Conservation (phyloP, 129 eudicot genomes). For the Centella asiatica region DNA sequence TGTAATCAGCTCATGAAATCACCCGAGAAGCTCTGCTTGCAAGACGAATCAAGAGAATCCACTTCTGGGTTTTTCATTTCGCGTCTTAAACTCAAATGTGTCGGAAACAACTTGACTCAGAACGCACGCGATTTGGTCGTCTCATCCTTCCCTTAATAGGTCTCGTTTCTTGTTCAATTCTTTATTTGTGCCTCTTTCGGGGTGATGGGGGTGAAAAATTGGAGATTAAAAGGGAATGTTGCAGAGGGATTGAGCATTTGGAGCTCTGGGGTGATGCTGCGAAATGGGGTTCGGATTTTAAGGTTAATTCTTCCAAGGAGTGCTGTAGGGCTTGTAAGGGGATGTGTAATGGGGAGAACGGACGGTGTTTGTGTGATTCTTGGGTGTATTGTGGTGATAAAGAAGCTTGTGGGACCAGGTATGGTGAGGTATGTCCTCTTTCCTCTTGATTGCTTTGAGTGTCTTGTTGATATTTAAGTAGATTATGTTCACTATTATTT, state of each 20-base stretch:
- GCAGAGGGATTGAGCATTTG: conserved; percentile 42
- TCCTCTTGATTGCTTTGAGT: too few relatives aligned
- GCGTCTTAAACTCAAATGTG: conserved; percentile 30
- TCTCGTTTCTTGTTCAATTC: conserved; percentile 30
- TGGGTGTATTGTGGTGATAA: conserved; percentile 64
- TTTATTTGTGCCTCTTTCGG: conserved; percentile 23
- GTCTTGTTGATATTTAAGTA: not conserved
- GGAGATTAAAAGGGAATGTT: conserved; percentile 22
- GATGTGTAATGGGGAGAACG: conserved; percentile 48
- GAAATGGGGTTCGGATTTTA: conserved; percentile 52
- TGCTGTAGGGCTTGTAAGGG: conserved; percentile 55
- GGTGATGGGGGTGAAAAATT: not conserved
- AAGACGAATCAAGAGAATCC: not conserved
- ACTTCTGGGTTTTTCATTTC: conserved; percentile 23
- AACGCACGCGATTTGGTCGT: conserved; percentile 19
- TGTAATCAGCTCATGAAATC: not conserved
- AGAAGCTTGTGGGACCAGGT: conserved; percentile 38
- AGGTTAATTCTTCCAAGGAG: conserved; percentile 35
- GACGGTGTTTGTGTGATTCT: conserved; percentile 64
- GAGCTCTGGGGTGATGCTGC: conserved; percentile 65
- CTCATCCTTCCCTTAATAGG: conserved; percentile 27
- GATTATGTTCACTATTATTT: not conserved
- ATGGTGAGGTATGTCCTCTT: conserved; percentile 45
- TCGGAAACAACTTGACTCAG: conserved; percentile 31
- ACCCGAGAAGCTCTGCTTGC: not conserved